Percentiles rank a stretch among this genome's conserved stretches.
Conservation (phyloP, 805 yeast species). For the Groenewaldozyma salmanticensis region DNA sequence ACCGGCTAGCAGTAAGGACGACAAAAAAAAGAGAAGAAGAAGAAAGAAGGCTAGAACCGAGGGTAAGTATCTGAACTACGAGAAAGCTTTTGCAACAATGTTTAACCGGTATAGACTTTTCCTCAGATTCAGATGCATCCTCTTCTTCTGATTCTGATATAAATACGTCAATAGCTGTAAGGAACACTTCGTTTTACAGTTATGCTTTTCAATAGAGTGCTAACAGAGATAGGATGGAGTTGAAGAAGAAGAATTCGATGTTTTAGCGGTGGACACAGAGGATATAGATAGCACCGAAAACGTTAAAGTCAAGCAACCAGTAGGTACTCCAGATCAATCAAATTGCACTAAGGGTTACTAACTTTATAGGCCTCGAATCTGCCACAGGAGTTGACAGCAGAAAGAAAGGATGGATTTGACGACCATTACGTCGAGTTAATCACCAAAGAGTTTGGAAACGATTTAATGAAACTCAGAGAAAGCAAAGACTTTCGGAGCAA, state of each 20-base stretch:
- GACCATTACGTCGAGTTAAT: slow-evolving; percentile 36
- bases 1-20: neutral
- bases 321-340: neutral
- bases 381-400: neutral
- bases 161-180: too few species aligned
- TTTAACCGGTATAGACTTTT: slow-evolving; percentile 10
- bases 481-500: slow-evolving; percentile 33
- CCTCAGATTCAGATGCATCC: slow-evolving; percentile 16
- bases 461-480: slow-evolving; percentile 31
- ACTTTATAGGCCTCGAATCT: too few species aligned
- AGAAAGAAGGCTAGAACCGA: slow-evolving; percentile 22
- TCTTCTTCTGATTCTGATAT: slow-evolving; percentile 11
- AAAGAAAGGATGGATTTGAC: slow-evolving; percentile 9
- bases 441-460: slow-evolving; percentile 40
- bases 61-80: slow-evolving; percentile 8
- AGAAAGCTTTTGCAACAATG: neutral
- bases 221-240: slow-evolving; percentile 12
- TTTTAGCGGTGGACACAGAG: neutral
- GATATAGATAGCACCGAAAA: neutral
- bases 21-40: slow-evolving; percentile 9
- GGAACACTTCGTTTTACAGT: too few species aligned
- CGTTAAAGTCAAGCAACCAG: neutral
- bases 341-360: too few species aligned
- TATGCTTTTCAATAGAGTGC: slow-evolving; percentile 10
- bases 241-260: neutral